A percentile compares a stretch with the other conserved stretches of the same genome.
Conservation (phyloP, 148 eudicot genomes). For the Camellia sinensis region DNA sequence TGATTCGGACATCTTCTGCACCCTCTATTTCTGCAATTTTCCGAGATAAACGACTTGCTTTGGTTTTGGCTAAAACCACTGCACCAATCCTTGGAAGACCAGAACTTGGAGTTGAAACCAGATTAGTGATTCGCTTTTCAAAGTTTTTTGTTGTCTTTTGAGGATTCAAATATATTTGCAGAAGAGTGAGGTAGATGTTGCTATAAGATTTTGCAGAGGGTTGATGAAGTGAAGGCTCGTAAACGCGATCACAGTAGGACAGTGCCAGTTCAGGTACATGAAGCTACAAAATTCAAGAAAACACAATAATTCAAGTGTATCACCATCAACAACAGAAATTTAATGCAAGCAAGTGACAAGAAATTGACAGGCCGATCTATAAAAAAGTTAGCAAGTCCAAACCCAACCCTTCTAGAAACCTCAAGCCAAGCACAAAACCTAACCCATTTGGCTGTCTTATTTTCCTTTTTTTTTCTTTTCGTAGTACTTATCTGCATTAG, state of each 20-base stretch:
- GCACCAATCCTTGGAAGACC: conserved; percentile 39
- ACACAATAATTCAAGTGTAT: background rate
- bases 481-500: background rate
- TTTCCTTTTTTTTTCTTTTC: background rate
- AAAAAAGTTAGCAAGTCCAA: background rate
- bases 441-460: background rate
- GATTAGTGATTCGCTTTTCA: conserved; percentile 65
- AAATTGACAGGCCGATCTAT: background rate
- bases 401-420: conserved; percentile 3
- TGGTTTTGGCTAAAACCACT: conserved; percentile 44
- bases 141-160: conserved; percentile 69
- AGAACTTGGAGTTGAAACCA: conserved; percentile 62
- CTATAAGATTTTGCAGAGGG: conserved; percentile 53
- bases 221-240: conserved; percentile 67
- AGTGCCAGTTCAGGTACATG: conserved; percentile 91
- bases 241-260: conserved; percentile 88
- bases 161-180: conserved; percentile 95
- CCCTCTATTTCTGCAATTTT: conserved; percentile 93
- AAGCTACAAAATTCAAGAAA: conserved; percentile 51
- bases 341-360: conserved; percentile 5
- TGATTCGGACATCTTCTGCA: conserved; percentile 70
- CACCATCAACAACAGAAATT: background rate
- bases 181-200: conserved; percentile 81
- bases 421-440: background rate
- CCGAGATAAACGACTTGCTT: conserved; percentile 47